Percentiles rank a stretch among this genome's conserved stretches.
phyloP scores from a whole-genome alignment of 2,329 filamentous ascomycete genomes.

The Ceratocystis colombiana region DNA sequence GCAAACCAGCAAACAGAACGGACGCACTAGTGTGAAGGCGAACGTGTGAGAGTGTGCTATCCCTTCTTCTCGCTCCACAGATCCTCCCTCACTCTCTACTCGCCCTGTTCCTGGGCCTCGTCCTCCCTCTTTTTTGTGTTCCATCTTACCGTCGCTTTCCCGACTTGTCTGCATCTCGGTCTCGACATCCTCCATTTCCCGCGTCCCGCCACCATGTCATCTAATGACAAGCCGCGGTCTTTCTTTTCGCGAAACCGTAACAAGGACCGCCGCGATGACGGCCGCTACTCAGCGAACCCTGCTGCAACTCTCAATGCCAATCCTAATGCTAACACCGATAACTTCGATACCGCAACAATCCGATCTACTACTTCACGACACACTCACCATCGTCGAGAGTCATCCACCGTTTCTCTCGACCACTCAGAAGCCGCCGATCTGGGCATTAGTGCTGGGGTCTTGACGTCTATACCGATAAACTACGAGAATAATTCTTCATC shows the following conservation, averaged over 20 bases:
- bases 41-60: constrained; percentile 3
- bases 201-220: constrained; percentile 57
- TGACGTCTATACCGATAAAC: constrained; percentile 64
- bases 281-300: constrained; percentile 46
- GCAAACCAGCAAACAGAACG: background rate
- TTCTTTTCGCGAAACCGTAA: constrained; percentile 84
- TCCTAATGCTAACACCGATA: constrained; percentile 54
- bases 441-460: constrained; percentile 66
- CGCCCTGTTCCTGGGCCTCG: background rate
- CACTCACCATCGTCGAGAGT: constrained; percentile 56
- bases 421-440: constrained; percentile 53
- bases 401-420: constrained; percentile 63
- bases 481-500: constrained; percentile 55
- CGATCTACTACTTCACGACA: constrained; percentile 24
- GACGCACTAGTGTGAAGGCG: background rate
- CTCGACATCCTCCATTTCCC: constrained; percentile 61
- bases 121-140: background rate
- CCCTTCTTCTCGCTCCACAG: constrained; percentile 8
- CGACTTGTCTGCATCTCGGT: constrained; percentile 23
- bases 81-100: background rate
- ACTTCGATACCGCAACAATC: constrained; percentile 23
- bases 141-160: background rate
- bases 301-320: constrained; percentile 50
- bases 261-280: constrained; percentile 51
- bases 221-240: constrained; percentile 58